phyloP scores from a whole-genome alignment of 2,329 filamentous ascomycete species.

The Colletotrichum gloeosporioides region DNA sequence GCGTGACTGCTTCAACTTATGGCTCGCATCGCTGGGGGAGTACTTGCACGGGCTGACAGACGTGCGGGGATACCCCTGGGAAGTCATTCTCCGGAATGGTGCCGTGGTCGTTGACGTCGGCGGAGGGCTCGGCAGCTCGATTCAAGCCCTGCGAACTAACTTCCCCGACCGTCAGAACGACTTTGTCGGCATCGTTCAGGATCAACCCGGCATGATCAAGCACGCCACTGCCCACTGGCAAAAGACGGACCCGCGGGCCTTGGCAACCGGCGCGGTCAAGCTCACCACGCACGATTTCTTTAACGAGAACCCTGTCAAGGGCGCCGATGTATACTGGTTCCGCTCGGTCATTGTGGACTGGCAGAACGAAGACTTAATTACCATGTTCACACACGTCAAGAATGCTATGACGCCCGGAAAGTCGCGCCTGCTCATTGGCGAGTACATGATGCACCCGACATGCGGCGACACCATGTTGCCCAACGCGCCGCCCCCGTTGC shows the following conservation, averaged over 20 bases:
- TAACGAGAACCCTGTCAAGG: conserved; percentile 55
- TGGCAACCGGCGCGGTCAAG: conserved; percentile 28
- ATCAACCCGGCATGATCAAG: conserved; percentile 14
- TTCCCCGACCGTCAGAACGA: neutral
- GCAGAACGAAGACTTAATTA: conserved; percentile 7
- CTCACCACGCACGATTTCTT: conserved; percentile 64
- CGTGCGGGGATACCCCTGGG: conserved; percentile 12
- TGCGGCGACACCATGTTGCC: conserved; percentile 9
- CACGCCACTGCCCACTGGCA: conserved; percentile 9
- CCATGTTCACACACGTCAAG: conserved; percentile 7
- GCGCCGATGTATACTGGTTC: conserved; percentile 47
- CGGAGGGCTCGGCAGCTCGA: conserved; percentile 13
- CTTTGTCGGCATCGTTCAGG: conserved; percentile 12
- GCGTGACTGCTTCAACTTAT: conserved; percentile 9
- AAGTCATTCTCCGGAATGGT: neutral
- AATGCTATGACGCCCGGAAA: conserved; percentile 4
- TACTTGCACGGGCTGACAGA: conserved; percentile 11
- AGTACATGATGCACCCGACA: conserved; percentile 13
- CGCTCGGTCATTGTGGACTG: conserved; percentile 15
- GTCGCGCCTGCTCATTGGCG: conserved; percentile 14
- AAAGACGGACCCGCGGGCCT: neutral
- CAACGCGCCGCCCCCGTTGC: neutral
- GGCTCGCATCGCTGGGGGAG: neutral
- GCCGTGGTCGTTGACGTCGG: conserved; percentile 10
- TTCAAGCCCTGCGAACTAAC: neutral